Evolutionary conservation across 2,329 filamentous ascomycete species (phyloP), one percentile per base, ranked within the genome.

Genomic region (Sclerotinia sclerotiorum): DNA sequence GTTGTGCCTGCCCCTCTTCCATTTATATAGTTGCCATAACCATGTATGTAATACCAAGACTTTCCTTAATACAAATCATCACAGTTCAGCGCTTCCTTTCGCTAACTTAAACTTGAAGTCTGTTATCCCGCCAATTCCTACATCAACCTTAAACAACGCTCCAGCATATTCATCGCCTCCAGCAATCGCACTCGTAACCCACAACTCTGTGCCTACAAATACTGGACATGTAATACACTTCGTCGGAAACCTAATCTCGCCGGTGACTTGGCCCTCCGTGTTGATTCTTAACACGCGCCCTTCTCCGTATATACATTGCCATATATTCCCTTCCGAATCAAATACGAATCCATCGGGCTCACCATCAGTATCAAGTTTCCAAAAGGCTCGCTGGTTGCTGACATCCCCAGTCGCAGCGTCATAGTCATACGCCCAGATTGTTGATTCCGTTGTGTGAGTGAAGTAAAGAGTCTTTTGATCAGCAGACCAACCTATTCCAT

Each of bases 291-390:
- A 81, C 32, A 97, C 91, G 70, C 87, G 86, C 69, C 86, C 83
- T 71, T 90, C 91, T 66, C 93, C 93, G 77, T 92, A 95, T n/a
- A 95, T 83, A 10, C 92, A 91, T 70, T 91, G 89, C 94, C 94
- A 97, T 75, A 97, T 84, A 80, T 90, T 90, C n/a, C 93, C 93
- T 67, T 96, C 87, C 55, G 84, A 85, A 76, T 97, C 94, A 75
- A 96, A 86, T 71, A 90, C 89, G 80, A 94, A 94, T 2, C 94
- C 94, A 79, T 97, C 94, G 0, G 93, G 93, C 71, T 87, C 86
- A 60, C 89, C 89, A 35, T 84, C 78, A 1, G 85, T 85, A 5
- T 85, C 83, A 76, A 93, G 87, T 68, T 84, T 82, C 81, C 93
- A 78, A 80, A 93, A 93, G 49, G 89, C 82, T 67, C 90, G 87